Base-by-base conservation (phyloP, 345 rosid species). In the Salix dunnii region DNA sequence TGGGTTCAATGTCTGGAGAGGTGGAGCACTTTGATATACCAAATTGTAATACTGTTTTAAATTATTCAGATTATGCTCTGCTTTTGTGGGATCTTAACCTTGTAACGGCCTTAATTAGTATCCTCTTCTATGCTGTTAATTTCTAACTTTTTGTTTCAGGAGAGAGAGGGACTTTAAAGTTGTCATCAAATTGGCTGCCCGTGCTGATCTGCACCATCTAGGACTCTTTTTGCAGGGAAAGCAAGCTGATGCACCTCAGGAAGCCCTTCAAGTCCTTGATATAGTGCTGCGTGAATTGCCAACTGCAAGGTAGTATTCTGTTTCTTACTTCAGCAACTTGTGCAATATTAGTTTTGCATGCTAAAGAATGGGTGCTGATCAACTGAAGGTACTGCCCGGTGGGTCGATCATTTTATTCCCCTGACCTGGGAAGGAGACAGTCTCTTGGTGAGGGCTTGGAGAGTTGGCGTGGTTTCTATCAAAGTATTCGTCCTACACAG, bases 391-490 rank as follows among this genome's bases (percentile, higher is more conserved):
- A 91, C 67, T 86, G 82, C 77, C 97, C 98, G 6, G 97, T 94
- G 69, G 97, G 91, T 62, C 94, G 98, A 72, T 94, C 98, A 21
- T 94, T 94, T 82, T 94, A 91, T 78, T 89, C 95, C 36, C 97
- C 98, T 82, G 70, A 87, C 68, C 85, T 94, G 20, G 98, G 98
- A 77, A 88, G 88, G 80, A 91, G 90, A 81, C 93, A 90, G 42
- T 73, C 93, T 27, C 79, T 94, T 80, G 98, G 98, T 10, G 97
- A 94, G 80, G 98, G 98, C 68, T 77, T 94, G 82, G 98, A 94
- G 84, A 91, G 97, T 78, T 94, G 98, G 98, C 93, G 97, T 76
- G 98, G 98, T 72, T 94, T 94, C 76, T 94, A 94, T 78, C 98
- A 94, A 74, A 94, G 98, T 78, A 92, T 94, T 77, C 97, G 98